Base-by-base conservation (phyloP, 768 basidiomycete species). In the Mycena metata region DNA sequence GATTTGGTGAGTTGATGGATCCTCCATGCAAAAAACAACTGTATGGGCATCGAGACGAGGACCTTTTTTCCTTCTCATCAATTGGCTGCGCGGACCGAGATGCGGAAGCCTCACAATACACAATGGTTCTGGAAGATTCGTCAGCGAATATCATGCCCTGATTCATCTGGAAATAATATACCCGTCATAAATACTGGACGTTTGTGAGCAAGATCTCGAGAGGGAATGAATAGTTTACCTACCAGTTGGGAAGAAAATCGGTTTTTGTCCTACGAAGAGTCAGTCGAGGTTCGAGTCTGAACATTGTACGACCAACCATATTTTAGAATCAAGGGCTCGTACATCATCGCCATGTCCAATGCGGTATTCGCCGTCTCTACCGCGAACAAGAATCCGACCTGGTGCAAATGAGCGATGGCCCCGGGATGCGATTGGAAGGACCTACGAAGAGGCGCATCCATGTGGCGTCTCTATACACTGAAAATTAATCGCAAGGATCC, bases 1-100 rank as follows among this genome's bases (percentile, higher is more conserved):
- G 76, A 77, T 60, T 81, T 81, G 21, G 82, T 84, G 30, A 85
- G 76, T 19, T 82, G 69, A 33, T 56, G 43, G 30, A 64, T 83
- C 52, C 83, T 76, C 80, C 82, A 83, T 0, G 83, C 83, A 45
- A 85, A 79, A 75, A 84, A 85, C 21, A 85, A 64, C 73, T 85
- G 84, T 23, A 85, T 84, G 0, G 83, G 83, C n/a, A 82, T 84
- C 1, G 83, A 84, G 9, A 84, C 77, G 0, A 80, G 78, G 7
- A 83, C 82, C 82, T 82, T 43, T 17, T n/a, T 2, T 21, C 5
- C n/a, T n/a, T 1, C 12, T 15, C 17, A 36, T 36, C 5, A 4
- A 16, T 26, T 23, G 41, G 3, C 24, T 3, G 10, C 24, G 23
- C 36, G 7, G 7, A 16, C 8, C 9, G 24, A 57, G 16, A 15